A percentile compares a stretch with the other conserved stretches of the same genome.
Evolutionary conservation across 2,329 filamentous ascomycete genomes (phyloP).

Genomic region (Triangularia verruculosa): DNA sequence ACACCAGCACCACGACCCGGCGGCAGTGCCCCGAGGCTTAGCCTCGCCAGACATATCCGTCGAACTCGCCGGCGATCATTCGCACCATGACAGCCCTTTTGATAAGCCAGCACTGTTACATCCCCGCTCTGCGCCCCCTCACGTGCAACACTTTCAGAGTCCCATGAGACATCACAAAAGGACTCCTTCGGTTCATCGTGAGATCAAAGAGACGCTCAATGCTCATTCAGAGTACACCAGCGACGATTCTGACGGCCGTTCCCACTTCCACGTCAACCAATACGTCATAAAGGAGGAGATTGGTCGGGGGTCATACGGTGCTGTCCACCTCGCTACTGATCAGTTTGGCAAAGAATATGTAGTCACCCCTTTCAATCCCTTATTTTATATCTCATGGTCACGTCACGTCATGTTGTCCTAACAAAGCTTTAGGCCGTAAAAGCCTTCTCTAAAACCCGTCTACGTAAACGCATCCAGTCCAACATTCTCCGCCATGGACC

Average conservation of each 20-base stretch:
- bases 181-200: constrained; percentile 55
- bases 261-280: constrained; percentile 88
- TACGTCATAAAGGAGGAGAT: constrained; percentile 94
- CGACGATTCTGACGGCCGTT: constrained; percentile 76
- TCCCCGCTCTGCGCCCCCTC: constrained; percentile 43
- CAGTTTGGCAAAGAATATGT: constrained; percentile 93
- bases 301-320: constrained; percentile 91
- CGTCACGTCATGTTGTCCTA: constrained; percentile 20
- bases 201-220: constrained; percentile 80
- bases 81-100: constrained; percentile 9
- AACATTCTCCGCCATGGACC: constrained; percentile 60
- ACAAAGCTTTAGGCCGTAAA: constrained; percentile 78
- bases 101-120: constrained; percentile 34
- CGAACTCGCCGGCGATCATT: constrained; percentile 34
- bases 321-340: constrained; percentile 85
- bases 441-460: constrained; percentile 90
- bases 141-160: constrained; percentile 44
- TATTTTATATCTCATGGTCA: constrained; percentile 4
- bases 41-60: constrained; percentile 41
- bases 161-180: constrained; percentile 57
- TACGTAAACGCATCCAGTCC: constrained; percentile 87
- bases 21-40: constrained; percentile 25
- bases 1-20: background rate
- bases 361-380: constrained; percentile 37
- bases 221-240: constrained; percentile 83